Base-by-base conservation (phyloP, 1,139 yeast genomes). In the Yamadazyma membranifaciens region DNA sequence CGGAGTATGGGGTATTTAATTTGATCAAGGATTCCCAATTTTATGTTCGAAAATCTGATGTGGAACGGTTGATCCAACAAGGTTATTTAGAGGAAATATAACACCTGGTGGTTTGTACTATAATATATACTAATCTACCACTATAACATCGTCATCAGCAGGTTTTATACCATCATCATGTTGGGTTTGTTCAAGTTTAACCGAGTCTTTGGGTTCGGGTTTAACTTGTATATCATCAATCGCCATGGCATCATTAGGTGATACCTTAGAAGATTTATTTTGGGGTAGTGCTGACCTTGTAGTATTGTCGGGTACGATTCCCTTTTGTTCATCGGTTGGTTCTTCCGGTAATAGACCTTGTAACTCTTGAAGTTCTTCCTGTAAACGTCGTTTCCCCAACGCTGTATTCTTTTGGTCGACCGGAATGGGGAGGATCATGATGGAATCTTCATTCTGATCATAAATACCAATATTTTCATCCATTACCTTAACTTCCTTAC, bases 1-100 rank as follows among this genome's bases (percentile, higher is more conserved):
- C 98, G 0, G 98, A 92, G 59, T 92, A 92, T 53, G 98, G 98
- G 25, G 96, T 89, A 6, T 89, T 92, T 66, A 91, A 91, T 52
- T 67, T 92, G 52, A 88, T 95, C n/a, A 92, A 91, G 55, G 94
- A 92, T 60, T 87, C 96, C 4, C 98, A 92, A 58, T 91, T 92
- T 58, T 92, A 87, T 59, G 97, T 91, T 17, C 72, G 98, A 40
- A 92, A 88, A 53, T 82, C 94, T 0, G 98, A 92, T 56, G 98
- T 92, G 9, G 97, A 91, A 55, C 68, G 98, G 42, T 71, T 92
- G 49, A 87, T 94, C 33, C 97, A 89, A 56, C 98, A 94, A 60
- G 98, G 98, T 0, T 89, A 87, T 55, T 66, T 92, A 44, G 94
- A 88, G 59, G 87, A 83, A 59, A 70, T 87, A 47, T 82, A 63